phyloP scores from a whole-genome alignment of 2,329 filamentous ascomycete genomes.

The Fusarium equiseti region DNA sequence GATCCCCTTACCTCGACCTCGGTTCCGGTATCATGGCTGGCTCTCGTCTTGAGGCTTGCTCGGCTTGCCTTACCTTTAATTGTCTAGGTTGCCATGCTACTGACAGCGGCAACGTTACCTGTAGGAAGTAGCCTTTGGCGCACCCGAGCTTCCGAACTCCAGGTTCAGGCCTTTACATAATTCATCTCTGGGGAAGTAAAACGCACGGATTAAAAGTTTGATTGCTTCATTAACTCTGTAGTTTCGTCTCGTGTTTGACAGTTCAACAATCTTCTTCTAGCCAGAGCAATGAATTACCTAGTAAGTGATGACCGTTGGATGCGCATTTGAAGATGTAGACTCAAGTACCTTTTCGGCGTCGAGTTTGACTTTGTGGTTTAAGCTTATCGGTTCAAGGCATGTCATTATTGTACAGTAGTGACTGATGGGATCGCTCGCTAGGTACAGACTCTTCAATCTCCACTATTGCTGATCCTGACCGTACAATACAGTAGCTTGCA shows the following conservation, averaged over 20 bases:
- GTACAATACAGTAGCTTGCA: neutral
- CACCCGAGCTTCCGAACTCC: neutral
- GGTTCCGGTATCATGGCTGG: constrained; percentile 8
- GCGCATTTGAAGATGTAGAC: neutral
- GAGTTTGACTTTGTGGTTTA: constrained; percentile 12
- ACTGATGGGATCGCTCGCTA: neutral
- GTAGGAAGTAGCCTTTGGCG: neutral
- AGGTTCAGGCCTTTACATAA: constrained; percentile 4
- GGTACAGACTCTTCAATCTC: neutral
- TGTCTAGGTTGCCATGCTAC: neutral
- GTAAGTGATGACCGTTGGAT: neutral
- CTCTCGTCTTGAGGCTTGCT: neutral
- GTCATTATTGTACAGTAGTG: neutral
- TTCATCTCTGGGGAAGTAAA: constrained; percentile 2
- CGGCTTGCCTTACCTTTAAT: constrained; percentile 1
- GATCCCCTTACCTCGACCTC: constrained; percentile 27
- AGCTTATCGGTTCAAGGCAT: constrained; percentile 17
- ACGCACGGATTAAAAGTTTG: neutral
- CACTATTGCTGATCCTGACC: neutral
- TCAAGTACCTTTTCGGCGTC: neutral
- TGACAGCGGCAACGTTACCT: constrained; percentile 4
- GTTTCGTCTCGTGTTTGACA: neutral
- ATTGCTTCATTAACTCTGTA: constrained; percentile 2
- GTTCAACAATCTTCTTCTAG: neutral
- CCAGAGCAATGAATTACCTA: neutral